A percentile compares a stretch with the other conserved stretches of the same genome.
phyloP scores from a whole-genome alignment of 345 rosid species.

The Syzygium oleosum region DNA sequence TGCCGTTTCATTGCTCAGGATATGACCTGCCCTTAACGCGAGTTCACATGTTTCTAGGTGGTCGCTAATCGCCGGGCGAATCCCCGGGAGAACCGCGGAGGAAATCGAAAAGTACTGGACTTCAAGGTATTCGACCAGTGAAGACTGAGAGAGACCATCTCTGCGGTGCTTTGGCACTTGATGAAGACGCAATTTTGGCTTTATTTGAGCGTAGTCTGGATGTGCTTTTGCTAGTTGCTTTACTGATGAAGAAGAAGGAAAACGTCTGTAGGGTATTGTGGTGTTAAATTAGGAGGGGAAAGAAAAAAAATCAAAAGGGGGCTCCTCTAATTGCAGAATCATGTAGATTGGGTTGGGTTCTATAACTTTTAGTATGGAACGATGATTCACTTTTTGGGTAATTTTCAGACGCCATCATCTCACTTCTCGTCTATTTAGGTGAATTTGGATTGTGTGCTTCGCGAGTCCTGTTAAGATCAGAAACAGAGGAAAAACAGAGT shows the following conservation, averaged over 20 bases:
- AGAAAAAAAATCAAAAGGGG: neutral
- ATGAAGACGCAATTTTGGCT: neutral
- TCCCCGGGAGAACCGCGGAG: slow-evolving; percentile 39
- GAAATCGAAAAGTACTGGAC: slow-evolving; percentile 38
- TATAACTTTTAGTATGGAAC: neutral
- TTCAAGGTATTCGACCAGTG: slow-evolving; percentile 22
- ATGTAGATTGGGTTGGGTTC: neutral
- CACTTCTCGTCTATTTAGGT: neutral
- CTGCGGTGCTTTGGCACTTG: neutral
- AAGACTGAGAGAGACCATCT: neutral
- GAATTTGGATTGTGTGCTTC: neutral
- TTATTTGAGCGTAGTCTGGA: neutral
- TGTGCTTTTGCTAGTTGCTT: neutral
- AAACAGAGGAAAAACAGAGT: neutral
- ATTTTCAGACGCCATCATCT: neutral
- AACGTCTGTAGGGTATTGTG: neutral
- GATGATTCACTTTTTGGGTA: neutral
- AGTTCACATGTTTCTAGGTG: slow-evolving; percentile 10
- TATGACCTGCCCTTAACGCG: neutral
- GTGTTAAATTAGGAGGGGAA: neutral
- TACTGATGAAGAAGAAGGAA: neutral
- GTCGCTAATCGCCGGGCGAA: slow-evolving; percentile 35
- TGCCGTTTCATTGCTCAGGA: neutral
- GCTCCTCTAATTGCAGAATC: neutral
- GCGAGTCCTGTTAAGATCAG: neutral